Evolutionary conservation across 1,284 basidiomycete species (phyloP).

Genomic region (Cutaneotrichosporon arboriforme): DNA sequence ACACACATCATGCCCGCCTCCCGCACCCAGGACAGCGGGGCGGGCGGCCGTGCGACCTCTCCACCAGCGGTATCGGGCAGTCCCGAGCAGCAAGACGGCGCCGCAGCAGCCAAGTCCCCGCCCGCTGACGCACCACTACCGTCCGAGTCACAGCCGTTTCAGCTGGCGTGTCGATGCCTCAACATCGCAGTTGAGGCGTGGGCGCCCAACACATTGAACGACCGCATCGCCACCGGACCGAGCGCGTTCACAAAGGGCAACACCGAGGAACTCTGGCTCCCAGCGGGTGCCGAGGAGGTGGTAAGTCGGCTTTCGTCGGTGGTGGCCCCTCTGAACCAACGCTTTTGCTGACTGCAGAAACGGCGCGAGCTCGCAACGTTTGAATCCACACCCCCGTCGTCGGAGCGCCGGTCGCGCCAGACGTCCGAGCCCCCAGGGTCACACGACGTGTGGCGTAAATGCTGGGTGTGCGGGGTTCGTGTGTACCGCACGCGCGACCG

Average conservation of each 20-base stretch:
- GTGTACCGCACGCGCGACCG: conserved; percentile 23
- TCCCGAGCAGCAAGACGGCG: no score
- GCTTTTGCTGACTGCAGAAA: conserved; percentile 4
- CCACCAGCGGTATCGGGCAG: not conserved
- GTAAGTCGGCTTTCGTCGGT: conserved; percentile 15
- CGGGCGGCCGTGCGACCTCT: not conserved
- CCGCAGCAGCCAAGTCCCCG: not conserved
- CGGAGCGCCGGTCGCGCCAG: not conserved
- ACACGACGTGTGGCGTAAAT: conserved; percentile 31
- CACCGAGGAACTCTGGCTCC: conserved; percentile 16
- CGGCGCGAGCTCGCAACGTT: conserved; percentile 13
- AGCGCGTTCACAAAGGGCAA: conserved; percentile 5
- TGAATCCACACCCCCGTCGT: not conserved
- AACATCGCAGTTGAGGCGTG: conserved; percentile 28
- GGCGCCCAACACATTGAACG: conserved; percentile 7
- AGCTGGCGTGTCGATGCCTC: conserved; percentile 31
- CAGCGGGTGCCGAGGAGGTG: conserved; percentile 11
- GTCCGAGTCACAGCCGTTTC: conserved; percentile 22
- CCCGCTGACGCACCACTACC: conserved; percentile 15
- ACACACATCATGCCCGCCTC: conserved; percentile 4
- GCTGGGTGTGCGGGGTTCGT: conserved; percentile 33
- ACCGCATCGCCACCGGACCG: not conserved
- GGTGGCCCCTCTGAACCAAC: not conserved
- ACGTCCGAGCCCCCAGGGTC: not conserved
- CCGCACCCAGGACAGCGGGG: not conserved